phyloP scores from a whole-genome alignment of 306 rosid species.

The Macrotyloma uniflorum region DNA sequence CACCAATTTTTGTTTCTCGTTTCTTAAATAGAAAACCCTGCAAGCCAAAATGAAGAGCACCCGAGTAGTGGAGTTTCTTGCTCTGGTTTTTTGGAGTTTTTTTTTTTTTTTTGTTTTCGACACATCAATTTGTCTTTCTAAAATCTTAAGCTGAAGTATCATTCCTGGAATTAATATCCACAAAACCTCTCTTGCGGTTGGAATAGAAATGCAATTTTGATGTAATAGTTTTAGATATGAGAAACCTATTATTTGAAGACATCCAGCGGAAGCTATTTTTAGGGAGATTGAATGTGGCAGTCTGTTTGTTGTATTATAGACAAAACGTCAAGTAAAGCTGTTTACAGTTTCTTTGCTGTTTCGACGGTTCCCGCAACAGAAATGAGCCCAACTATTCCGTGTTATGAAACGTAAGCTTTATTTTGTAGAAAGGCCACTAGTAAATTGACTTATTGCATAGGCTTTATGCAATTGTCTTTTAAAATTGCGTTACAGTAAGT shows the following conservation, averaged over 20 bases:
- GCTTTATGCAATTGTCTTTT: too few species aligned
- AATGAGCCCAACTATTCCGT: too few species aligned
- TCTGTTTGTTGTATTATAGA: background rate
- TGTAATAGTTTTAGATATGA: conserved; percentile 1
- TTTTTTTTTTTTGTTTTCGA: conserved; percentile 18
- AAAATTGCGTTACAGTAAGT: too few species aligned
- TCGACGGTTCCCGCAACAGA: too few species aligned
- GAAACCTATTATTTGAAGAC: background rate
- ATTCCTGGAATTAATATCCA: conserved; percentile 1
- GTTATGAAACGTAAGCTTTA: too few species aligned
- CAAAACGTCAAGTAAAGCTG: background rate
- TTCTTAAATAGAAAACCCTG: conserved; percentile 14
- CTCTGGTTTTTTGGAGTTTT: background rate
- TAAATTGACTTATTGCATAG: too few species aligned
- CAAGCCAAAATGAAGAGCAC: background rate
- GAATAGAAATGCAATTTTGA: conserved; percentile 8
- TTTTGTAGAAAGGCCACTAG: too few species aligned
- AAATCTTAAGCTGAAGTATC: conserved; percentile 17
- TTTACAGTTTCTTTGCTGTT: background rate
- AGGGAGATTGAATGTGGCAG: background rate
- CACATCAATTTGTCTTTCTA: conserved; percentile 6
- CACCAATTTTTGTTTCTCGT: conserved; percentile 13
- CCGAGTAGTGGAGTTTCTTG: background rate
- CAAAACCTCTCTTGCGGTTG: background rate
- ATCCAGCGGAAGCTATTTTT: background rate